Conservation (phyloP, 805 yeast species). For the Candida maris region DNA sequence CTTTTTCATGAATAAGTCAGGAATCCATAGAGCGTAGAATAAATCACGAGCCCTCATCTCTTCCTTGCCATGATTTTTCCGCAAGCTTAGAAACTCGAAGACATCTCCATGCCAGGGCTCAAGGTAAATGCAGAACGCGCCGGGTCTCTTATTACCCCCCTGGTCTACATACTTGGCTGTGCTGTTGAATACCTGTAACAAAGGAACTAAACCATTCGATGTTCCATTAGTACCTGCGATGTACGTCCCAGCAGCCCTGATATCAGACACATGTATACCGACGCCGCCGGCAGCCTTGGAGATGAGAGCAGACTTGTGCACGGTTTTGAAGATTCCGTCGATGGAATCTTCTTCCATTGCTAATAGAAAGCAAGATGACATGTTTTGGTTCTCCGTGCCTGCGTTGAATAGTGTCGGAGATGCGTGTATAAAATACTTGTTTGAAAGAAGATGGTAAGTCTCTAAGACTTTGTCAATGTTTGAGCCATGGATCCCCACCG, state of each 20-base stretch:
- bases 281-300: slow-evolving; percentile 96
- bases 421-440: slow-evolving; percentile 86
- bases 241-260: slow-evolving; percentile 80
- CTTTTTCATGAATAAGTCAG: slow-evolving; percentile 90
- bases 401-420: slow-evolving; percentile 94
- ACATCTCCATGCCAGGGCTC: slow-evolving; percentile 98
- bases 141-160: slow-evolving; percentile 98
- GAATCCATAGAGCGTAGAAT: slow-evolving; percentile 91
- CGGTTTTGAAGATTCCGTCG: slow-evolving; percentile 89
- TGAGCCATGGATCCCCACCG: slow-evolving; percentile 81
- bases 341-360: slow-evolving; percentile 94
- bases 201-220: slow-evolving; percentile 92
- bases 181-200: slow-evolving; percentile 91
- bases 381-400: slow-evolving; percentile 79
- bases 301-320: slow-evolving; percentile 83
- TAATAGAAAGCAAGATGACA: slow-evolving; percentile 89
- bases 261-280: slow-evolving; percentile 84
- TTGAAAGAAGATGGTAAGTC: slow-evolving; percentile 85
- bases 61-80: slow-evolving; percentile 94
- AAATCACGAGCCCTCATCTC: slow-evolving; percentile 90
- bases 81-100: slow-evolving; percentile 77
- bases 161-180: slow-evolving; percentile 97
- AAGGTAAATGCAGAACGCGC: slow-evolving; percentile 89
- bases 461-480: slow-evolving; percentile 65
- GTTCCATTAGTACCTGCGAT: slow-evolving; percentile 92